These are phyloP conservation scores for Sporothrix protearum DNA, from an alignment of 2,329 filamentous ascomycete genomes.

Conservation along the genomic window DNA sequence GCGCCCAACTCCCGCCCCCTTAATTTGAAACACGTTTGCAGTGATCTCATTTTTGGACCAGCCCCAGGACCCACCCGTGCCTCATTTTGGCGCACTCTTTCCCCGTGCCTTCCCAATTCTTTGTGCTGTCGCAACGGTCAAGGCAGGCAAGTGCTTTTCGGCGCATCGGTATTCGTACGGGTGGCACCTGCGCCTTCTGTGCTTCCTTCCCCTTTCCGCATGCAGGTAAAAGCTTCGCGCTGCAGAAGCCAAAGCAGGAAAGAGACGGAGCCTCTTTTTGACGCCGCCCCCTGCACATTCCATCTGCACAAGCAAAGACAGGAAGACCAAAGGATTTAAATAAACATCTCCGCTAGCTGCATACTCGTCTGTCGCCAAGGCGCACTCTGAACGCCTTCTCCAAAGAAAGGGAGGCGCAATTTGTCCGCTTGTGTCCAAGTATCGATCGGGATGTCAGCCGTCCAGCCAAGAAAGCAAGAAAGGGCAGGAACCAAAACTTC, in stretches of 20 bases:
- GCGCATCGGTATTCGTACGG: neutral
- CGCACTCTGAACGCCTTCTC: neutral
- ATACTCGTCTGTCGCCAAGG: neutral
- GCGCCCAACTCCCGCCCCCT: conserved; percentile 9
- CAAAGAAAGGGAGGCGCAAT: neutral
- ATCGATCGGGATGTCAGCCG: neutral
- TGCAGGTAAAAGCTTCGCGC: neutral
- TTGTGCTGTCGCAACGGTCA: neutral
- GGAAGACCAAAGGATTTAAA: neutral
- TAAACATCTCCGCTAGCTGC: neutral
- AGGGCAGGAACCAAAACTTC: neutral
- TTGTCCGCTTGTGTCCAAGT: neutral
- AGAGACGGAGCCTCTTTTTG: neutral
- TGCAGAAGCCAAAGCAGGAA: neutral
- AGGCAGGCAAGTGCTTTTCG: no score
- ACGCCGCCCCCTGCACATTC: neutral
- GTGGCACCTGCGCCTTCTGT: neutral
- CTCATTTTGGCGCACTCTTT: neutral
- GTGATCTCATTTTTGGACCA: conserved; percentile 16
- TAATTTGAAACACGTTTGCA: conserved; percentile 20
- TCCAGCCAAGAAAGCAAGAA: conserved; percentile 9
- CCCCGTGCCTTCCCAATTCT: neutral
- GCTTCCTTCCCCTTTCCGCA: neutral
- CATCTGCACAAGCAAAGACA: neutral
- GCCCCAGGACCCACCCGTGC: conserved; percentile 9